Conservation (phyloP, 2,329 filamentous ascomycete species). For the Epicoccum nigrum region DNA sequence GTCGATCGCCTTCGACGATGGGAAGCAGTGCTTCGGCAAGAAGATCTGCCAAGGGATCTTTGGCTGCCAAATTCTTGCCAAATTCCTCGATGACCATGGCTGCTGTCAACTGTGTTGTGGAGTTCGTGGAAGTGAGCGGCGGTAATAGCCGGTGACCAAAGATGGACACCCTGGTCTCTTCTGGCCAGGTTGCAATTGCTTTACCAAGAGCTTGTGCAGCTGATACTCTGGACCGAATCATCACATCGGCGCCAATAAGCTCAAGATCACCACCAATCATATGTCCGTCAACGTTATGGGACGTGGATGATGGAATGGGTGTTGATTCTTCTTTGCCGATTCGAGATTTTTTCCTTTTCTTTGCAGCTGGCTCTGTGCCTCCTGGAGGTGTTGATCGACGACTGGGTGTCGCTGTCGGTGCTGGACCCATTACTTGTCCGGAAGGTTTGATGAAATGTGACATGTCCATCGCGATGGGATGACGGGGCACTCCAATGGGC, state of each 20-base stretch:
- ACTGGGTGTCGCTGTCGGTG: conserved; percentile 35
- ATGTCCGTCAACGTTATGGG: conserved; percentile 93
- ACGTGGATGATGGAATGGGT: conserved; percentile 62
- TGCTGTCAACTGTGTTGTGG: conserved; percentile 84
- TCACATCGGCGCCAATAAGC: conserved; percentile 84
- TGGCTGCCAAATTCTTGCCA: conserved; percentile 60
- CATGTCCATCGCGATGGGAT: conserved; percentile 91
- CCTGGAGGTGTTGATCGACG: conserved; percentile 43
- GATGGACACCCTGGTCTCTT: conserved; percentile 61
- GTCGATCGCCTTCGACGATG: conserved; percentile 82
- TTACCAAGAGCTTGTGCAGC: conserved; percentile 86
- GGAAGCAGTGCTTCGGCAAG: conserved; percentile 71
- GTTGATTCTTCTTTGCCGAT: conserved; percentile 66
- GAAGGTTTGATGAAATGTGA: conserved; percentile 92
- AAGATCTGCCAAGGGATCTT: conserved; percentile 60
- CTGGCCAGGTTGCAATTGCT: conserved; percentile 78
- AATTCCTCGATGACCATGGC: conserved; percentile 89
- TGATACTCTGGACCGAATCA: conserved; percentile 87
- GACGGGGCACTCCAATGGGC: conserved; percentile 87
- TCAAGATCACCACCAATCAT: conserved; percentile 98
- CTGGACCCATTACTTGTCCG: conserved; percentile 75
- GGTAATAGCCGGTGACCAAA: conserved; percentile 71
- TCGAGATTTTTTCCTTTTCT: conserved; percentile 84
- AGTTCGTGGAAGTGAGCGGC: conserved; percentile 73
- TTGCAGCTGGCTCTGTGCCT: conserved; percentile 64